These are phyloP conservation scores for Termitomyces eurrhizus DNA, from an alignment of 768 basidiomycete species.

Conservation along the genomic window DNA sequence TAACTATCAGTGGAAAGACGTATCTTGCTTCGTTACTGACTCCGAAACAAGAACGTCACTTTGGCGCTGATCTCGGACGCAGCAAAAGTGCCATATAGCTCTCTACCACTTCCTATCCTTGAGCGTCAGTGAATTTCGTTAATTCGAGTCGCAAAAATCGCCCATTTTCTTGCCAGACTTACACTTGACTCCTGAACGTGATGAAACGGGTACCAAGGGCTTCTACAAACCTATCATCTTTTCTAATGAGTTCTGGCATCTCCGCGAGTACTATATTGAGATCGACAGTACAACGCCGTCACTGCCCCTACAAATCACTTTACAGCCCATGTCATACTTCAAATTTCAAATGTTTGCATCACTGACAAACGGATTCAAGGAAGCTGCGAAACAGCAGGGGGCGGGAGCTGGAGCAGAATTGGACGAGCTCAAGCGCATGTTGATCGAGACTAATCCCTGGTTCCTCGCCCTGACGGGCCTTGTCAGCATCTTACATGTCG, in stretches of 20 bases:
- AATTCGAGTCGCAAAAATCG: neutral
- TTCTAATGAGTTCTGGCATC: conserved; percentile 94
- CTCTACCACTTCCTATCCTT: conserved; percentile 54
- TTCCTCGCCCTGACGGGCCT: conserved; percentile 80
- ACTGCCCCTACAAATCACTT: conserved; percentile 77
- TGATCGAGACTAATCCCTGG: conserved; percentile 85
- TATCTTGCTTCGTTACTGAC: neutral
- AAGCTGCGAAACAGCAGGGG: conserved; percentile 76
- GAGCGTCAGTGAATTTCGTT: conserved; percentile 48
- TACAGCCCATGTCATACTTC: conserved; percentile 81
- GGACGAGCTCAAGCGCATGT: conserved; percentile 94
- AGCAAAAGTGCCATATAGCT: conserved; percentile 44
- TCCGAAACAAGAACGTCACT: conserved; percentile 69
- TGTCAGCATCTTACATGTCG: conserved; percentile 83
- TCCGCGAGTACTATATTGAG: conserved; percentile 76
- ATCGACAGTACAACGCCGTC: conserved; percentile 79
- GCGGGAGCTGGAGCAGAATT: conserved; percentile 63
- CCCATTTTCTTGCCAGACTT: conserved; percentile 47
- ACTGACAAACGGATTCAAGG: conserved; percentile 83
- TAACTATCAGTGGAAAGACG: conserved; percentile 25
- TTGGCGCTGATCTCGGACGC: conserved; percentile 79
- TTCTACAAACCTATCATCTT: conserved; percentile 87
- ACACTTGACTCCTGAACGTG: conserved; percentile 55
- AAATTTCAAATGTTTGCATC: conserved; percentile 87
- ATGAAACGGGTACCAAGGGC: conserved; percentile 60